These are phyloP conservation scores for Barnettozyma hawaiiensis DNA, from an alignment of 1,139 yeast species.

Conservation along the genomic window DNA sequence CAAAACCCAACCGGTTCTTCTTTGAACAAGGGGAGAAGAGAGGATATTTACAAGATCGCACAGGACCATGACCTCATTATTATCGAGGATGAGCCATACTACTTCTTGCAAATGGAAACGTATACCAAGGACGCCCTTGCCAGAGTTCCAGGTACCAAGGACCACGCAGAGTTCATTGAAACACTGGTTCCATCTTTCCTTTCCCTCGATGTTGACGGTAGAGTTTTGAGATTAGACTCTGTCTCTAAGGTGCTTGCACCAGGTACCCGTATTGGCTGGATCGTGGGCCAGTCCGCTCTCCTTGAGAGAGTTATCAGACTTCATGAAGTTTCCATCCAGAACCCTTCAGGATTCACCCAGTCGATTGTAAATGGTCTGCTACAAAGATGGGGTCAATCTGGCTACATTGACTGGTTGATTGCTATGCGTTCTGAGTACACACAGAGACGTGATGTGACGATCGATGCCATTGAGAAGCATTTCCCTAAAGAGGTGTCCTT, in stretches of 20 bases:
- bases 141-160: conserved; percentile 38
- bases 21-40: conserved; percentile 65
- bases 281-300: conserved; percentile 64
- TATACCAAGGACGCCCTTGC: conserved; percentile 37
- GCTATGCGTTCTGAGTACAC: conserved; percentile 76
- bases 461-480: conserved; percentile 56
- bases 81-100: conserved; percentile 92
- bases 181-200: conserved; percentile 76
- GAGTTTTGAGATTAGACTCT: conserved; percentile 87
- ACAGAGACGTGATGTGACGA: conserved; percentile 66
- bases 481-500: conserved; percentile 54
- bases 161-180: conserved; percentile 50
- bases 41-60: conserved; percentile 62
- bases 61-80: conserved; percentile 75
- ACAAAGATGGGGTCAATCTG: conserved; percentile 66
- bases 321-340: conserved; percentile 80
- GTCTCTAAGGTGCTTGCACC: conserved; percentile 93
- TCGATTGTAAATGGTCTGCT: conserved; percentile 55
- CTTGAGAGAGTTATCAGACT: conserved; percentile 66
- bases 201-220: conserved; percentile 77
- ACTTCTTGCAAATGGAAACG: conserved; percentile 81
- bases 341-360: conserved; percentile 77
- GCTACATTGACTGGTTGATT: conserved; percentile 80
- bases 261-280: conserved; percentile 88
- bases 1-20: conserved; percentile 95